Evolutionary conservation across 228 moss, liverwort and hornwort species (phyloP).

Genomic region (Sphagnum fallax): DNA sequence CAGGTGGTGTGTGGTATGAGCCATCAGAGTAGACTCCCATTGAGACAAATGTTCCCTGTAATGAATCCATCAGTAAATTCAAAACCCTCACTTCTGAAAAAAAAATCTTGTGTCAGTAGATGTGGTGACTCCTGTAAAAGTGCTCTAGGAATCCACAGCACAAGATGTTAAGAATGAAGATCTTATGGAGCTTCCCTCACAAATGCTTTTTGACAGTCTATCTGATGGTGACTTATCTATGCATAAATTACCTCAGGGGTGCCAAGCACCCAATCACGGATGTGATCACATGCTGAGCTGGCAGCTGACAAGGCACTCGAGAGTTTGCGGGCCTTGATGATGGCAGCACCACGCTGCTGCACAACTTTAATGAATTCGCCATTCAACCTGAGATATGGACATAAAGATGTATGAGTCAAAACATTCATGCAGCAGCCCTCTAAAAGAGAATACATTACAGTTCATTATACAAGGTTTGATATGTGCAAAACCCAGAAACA

Average conservation of each 20-base stretch:
- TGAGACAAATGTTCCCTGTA: constrained; percentile 78
- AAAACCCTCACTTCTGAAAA: background rate
- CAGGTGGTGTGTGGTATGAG: constrained; percentile 74
- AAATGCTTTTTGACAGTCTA: too few species aligned
- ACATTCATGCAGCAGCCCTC: background rate
- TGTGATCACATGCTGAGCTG: constrained; percentile 96
- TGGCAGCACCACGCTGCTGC: constrained; percentile 94
- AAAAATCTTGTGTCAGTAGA: background rate
- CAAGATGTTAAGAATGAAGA: constrained; percentile 1
- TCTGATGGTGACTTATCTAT: too few species aligned
- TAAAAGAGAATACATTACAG: background rate
- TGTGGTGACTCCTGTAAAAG: background rate
- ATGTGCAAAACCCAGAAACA: too few species aligned
- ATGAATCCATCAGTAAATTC: background rate
- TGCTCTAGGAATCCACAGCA: background rate
- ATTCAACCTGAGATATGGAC: constrained; percentile 45
- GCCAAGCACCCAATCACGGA: constrained; percentile 95
- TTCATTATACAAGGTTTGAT: too few species aligned
- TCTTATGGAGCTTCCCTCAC: background rate
- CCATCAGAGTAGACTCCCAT: constrained; percentile 99
- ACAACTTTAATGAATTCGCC: constrained; percentile 95
- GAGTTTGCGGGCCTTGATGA: constrained; percentile 97
- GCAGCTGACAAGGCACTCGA: constrained; percentile 98
- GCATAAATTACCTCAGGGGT: constrained; percentile 63
- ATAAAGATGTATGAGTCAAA: background rate